Percentiles rank a stretch among this genome's conserved stretches.
Conservation (phyloP, 129 eudicot species). For the Centella asiatica region DNA sequence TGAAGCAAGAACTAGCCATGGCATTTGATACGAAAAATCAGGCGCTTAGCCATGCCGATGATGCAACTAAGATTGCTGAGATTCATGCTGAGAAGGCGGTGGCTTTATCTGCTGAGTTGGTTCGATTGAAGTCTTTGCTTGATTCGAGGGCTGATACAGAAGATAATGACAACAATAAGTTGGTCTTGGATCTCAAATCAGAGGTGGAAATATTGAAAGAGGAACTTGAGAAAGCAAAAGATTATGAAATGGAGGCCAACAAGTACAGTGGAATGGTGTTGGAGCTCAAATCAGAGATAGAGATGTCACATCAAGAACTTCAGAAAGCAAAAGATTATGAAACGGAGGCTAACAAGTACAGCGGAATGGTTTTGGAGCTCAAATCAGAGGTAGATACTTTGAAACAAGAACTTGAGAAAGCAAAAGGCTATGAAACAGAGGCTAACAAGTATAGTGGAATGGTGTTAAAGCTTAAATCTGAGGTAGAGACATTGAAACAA, state of each 20-base stretch:
- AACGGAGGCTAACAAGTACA: conserved; percentile 32
- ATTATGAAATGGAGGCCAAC: conserved; percentile 32
- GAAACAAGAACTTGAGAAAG: conserved; percentile 52
- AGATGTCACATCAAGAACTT: conserved; percentile 27
- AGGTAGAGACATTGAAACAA: conserved; percentile 49
- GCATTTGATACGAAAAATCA: conserved; percentile 71
- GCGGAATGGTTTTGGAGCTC: conserved; percentile 17
- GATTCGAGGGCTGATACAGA: conserved; percentile 47
- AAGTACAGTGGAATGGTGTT: conserved; percentile 34
- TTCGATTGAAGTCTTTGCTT: conserved; percentile 53
- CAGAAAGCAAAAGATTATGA: conserved; percentile 22
- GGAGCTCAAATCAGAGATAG: conserved; percentile 38
- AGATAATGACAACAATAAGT: conserved; percentile 34
- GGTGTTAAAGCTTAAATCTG: conserved; percentile 37
- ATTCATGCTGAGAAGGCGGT: conserved; percentile 73
- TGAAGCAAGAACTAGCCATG: conserved; percentile 68
- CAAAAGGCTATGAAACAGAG: conserved; percentile 41
- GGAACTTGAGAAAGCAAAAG: conserved; percentile 25
- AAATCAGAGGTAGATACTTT: conserved; percentile 47
- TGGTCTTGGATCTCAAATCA: conserved; percentile 43
- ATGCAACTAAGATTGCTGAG: conserved; percentile 89
- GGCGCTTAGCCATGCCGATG: conserved; percentile 88
- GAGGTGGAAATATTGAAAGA: conserved; percentile 37
- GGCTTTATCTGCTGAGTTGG: conserved; percentile 55
- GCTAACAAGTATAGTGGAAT: conserved; percentile 26